Evolutionary conservation across 805 yeast species (phyloP), one percentile per base, ranked within the genome.

Genomic region (Candida tallmaniae): DNA sequence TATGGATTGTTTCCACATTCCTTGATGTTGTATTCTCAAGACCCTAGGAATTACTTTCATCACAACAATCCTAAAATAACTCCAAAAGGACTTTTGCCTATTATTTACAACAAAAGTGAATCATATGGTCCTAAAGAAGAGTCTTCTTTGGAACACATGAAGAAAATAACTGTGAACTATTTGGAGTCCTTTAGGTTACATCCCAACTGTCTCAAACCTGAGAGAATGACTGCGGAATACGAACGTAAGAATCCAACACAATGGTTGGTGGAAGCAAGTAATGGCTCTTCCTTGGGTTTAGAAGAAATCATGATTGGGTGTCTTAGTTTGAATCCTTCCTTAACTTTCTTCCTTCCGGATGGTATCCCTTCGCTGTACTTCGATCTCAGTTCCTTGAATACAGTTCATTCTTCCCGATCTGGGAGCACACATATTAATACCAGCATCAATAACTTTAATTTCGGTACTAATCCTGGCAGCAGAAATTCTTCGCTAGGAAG

Each of bases 1-100:
- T 80, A 80, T 42, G 84, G 81, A 0, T 49, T 78, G 9, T 79
- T 66, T 39, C 84, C 85, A 0, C 49, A 65, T 15, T 73, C 73
- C 40, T 54, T 77, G 4, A 45, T 67, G 16, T 43, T 50, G 5
- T 78, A 73, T 45, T 42, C 68, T 13, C 56, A 62, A 14, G 51
- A 56, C 27, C 77, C 83, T 4, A 39, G 50, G 3, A 49, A 50
- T 24, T 76, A 62, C 32, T 33, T 52, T 17, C 16, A 14, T 3
- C 28, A 39, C 5, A 21, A 41, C 19, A 40, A 46, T 1, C 50
- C 59, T 1, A 36, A 32, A 13, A 13, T 45, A 5, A 13, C 55
- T 4, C 36, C 39, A 3, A 16, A 27, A 3, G 32, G 29, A 3
- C 39, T 36, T 29, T 27, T 52, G 6, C 11, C 21, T 5, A 5